Evolutionary conservation across 805 yeast species (phyloP), one percentile per base, ranked within the genome.

Genomic region (Pichia sporocuriosa): DNA sequence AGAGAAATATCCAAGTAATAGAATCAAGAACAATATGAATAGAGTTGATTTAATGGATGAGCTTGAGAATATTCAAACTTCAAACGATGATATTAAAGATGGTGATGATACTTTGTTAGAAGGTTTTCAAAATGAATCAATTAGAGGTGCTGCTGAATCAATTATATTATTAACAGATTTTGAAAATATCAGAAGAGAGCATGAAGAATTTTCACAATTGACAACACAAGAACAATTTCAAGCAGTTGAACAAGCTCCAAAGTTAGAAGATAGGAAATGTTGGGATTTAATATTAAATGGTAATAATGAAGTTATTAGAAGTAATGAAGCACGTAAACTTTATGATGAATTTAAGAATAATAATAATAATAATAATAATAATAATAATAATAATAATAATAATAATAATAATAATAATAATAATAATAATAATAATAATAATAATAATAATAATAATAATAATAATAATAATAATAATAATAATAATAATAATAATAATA

Each of bases 1-100:
- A 27, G 34, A 25, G 23, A 33, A 63, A 68, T 33, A 59, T 54
- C 7, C 48, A 44, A 25, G 51, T 55, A 1, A n/a, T 36, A 13
- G 55, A 50, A 37, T 60, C 59, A 7, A 45, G 54, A 19, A 29
- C 11, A 12, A 19, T 39, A 27, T 39, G 54, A 22, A n/a, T 41
- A 15, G n/a, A n/a, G n/a, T 32, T 6, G 40, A 37, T 31, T 4
- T 37, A 3, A 23, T 37, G n/a, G 34, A 31, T 20, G 40, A 31
- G n/a, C 10, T 29, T n/a, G 32, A 32, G 16, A 13, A 17, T n/a
- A 36, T 31, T 3, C 20, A 17, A 1, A 12, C 13, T 21, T 31
- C 20, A 20, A 13, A 35, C 21, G 34, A 20, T 15, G 20, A 24
- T 6, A 22, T 8, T 15, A 21, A 28, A 17, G 46, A 19, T 24